Evolutionary conservation across 495 filamentous ascomycete species (phyloP).

Genomic region (Durotheca rogersii): DNA sequence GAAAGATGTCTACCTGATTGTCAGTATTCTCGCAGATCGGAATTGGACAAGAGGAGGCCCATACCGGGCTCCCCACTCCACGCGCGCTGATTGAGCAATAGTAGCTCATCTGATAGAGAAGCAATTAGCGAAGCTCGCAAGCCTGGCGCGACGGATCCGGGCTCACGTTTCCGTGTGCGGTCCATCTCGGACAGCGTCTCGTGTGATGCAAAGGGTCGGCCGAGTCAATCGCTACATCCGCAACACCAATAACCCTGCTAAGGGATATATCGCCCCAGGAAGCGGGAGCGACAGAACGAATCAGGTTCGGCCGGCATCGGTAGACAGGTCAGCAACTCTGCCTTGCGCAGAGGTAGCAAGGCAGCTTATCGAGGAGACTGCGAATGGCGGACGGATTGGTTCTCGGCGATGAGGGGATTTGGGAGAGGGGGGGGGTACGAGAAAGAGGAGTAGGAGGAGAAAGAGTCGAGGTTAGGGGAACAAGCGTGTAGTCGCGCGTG

Average conservation of each 20-base stretch:
- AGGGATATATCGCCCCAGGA: slow-evolving; percentile 47
- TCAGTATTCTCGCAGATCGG: slow-evolving; percentile 26
- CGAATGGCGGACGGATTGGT: not conserved
- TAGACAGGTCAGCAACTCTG: slow-evolving; percentile 30
- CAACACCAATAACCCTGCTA: slow-evolving; percentile 38
- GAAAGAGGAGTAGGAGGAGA: too few relatives aligned
- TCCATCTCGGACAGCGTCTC: slow-evolving; percentile 63
- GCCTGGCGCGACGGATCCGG: not conserved
- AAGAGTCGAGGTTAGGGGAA: too few relatives aligned
- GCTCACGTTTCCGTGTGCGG: slow-evolving; percentile 77
- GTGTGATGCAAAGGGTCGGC: slow-evolving; percentile 10
- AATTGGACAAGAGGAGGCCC: slow-evolving; percentile 5
- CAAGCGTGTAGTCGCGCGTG: not conserved
- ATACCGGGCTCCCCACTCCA: slow-evolving; percentile 89
- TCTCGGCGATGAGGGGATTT: not conserved
- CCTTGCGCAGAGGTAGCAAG: slow-evolving; percentile 28
- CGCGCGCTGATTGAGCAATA: slow-evolving; percentile 77
- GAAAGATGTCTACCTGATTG: slow-evolving; percentile 67
- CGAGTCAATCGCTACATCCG: slow-evolving; percentile 44
- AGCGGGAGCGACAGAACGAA: slow-evolving; percentile 47
- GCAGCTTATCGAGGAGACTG: slow-evolving; percentile 14
- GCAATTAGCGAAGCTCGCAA: slow-evolving; percentile 34
- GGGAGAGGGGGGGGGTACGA: not conserved
- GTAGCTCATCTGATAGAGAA: slow-evolving; percentile 72
- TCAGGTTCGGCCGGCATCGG: slow-evolving; percentile 51